Base-by-base conservation (phyloP, 1,139 yeast species). In the Candida sanyaensis region DNA sequence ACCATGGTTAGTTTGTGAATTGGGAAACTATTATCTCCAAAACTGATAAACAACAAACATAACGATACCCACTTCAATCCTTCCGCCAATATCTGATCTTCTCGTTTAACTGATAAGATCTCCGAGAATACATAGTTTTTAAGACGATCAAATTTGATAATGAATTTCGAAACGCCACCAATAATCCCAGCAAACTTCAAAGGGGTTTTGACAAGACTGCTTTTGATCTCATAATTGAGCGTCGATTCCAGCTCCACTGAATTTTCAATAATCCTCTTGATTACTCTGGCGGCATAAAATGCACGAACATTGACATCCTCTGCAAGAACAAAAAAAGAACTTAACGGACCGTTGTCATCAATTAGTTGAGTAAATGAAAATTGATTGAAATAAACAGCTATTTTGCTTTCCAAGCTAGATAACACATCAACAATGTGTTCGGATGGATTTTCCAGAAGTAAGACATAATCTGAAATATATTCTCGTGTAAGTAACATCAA, bases 121-220 rank as follows among this genome's bases (percentile, higher is more conserved):
- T 85, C 91, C 1, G 92, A 82, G 9, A 84, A 81, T n/a, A 80
- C 69, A 51, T 73, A 74, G 53, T 83, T 86, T 51, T 90, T 76
- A n/a, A 80, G 55, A 51, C 84, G 73, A 26, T 78, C 84, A 46
- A 78, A 70, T 36, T 66, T 63, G 2, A 65, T 54, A 12, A 75
- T 55, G 48, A 76, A 71, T 13, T 71, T 69, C 1, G 71, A 58
- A 4, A 73, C 55, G 6, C 77, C 66, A 1, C 68, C 59, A 1
- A 81, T 53, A 6, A 81, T 47, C 0, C 75, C 63, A 1, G 75
- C 68, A 23, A 77, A 62, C 48, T 66, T 63, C 24, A 78, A 52
- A 1, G 81, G 77, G 2, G 54, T 57, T 44, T 59, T 69, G 28
- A 58, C 61, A 45, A 69, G 54, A 54, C 55, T 62, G 50, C 59